Evolutionary conservation across 805 yeast genomes (phyloP).

Genomic region (Myxozyma neotropica): DNA sequence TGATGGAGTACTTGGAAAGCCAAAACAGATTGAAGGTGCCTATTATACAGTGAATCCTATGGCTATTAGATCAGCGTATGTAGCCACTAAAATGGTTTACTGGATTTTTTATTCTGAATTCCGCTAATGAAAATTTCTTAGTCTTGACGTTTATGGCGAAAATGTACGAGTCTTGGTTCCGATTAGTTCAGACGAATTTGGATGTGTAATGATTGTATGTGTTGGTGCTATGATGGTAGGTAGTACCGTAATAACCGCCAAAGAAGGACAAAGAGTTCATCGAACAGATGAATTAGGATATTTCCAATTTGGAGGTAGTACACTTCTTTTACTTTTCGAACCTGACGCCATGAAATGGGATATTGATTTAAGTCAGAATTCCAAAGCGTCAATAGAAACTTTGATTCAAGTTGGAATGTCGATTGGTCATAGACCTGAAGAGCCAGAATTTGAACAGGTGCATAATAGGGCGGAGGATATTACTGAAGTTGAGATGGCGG

Average conservation of each 20-base stretch:
- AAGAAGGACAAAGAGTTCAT: conserved; percentile 57
- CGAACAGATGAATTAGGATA: conserved; percentile 89
- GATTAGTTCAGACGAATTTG: conserved; percentile 74
- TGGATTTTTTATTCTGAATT: not conserved
- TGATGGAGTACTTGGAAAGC: conserved; percentile 67
- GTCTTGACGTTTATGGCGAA: conserved; percentile 88
- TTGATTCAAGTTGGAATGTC: conserved; percentile 79
- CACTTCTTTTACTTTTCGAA: conserved; percentile 70
- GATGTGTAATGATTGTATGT: conserved; percentile 72
- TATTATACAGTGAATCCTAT: conserved; percentile 96
- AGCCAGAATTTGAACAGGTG: conserved; percentile 50
- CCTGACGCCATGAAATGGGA: conserved; percentile 55
- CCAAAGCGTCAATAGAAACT: conserved; percentile 73
- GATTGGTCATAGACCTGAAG: conserved; percentile 69
- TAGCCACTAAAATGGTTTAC: not conserved
- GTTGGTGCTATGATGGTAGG: conserved; percentile 99
- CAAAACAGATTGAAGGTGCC: conserved; percentile 77
- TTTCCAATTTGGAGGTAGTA: conserved; percentile 95
- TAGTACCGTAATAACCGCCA: conserved; percentile 71
- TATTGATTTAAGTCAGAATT: conserved; percentile 69
- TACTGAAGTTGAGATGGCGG: conserved; percentile 19
- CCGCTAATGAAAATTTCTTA: conserved; percentile 1
- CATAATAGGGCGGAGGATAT: conserved; percentile 39
- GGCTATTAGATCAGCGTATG: conserved; percentile 77
- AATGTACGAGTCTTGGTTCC: conserved; percentile 80